Conservation (phyloP, 495 filamentous ascomycete species). For the Parmelia sp. region DNA sequence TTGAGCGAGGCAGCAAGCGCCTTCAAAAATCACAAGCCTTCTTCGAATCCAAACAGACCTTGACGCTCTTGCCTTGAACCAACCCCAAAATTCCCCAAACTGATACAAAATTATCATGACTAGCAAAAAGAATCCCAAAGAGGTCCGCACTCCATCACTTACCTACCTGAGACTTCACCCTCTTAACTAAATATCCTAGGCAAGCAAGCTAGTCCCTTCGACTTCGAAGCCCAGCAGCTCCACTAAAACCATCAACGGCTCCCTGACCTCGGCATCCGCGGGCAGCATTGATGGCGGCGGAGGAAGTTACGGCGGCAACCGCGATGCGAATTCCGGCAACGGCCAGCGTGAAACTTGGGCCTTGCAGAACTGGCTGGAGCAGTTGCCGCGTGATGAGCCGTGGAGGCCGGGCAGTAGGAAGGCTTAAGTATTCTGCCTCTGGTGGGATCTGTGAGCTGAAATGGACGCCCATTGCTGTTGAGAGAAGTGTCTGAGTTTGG, state of each 20-base stretch:
- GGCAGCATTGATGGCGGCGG: not conserved
- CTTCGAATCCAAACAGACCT: not conserved
- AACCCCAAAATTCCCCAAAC: not conserved
- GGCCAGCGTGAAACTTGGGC: not conserved
- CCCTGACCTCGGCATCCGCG: not conserved
- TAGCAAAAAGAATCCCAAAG: not conserved
- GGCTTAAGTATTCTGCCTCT: too few species aligned
- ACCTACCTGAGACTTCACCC: not conserved
- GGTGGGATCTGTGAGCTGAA: too few species aligned
- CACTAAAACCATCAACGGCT: constrained; percentile 3
- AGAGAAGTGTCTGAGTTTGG: too few species aligned
- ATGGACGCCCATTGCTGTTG: too few species aligned
- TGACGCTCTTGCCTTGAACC: not conserved
- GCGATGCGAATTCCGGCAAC: not conserved
- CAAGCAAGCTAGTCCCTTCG: not conserved
- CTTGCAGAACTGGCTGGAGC: constrained; percentile 1
- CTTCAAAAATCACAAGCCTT: not conserved
- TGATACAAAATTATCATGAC: not conserved
- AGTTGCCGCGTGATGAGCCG: not conserved
- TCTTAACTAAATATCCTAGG: not conserved
- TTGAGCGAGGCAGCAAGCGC: not conserved
- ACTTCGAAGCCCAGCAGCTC: not conserved
- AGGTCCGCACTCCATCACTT: not conserved
- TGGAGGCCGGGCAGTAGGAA: not conserved
- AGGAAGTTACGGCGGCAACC: not conserved